Evolutionary conservation across 495 filamentous ascomycete genomes (phyloP).

Genomic region (Rostrohypoxylon terebratum): DNA sequence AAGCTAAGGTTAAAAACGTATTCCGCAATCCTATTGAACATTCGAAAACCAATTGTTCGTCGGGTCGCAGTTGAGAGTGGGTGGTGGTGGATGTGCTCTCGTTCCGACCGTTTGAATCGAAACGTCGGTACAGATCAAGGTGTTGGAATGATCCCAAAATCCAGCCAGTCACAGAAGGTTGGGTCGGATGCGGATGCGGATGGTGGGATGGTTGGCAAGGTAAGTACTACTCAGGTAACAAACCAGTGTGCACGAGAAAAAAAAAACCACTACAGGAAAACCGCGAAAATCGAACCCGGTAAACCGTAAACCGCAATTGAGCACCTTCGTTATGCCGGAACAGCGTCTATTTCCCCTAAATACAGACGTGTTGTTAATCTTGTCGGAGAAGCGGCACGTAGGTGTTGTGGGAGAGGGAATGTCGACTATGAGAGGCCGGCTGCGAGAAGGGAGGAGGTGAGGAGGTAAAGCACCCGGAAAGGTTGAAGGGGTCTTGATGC

Average conservation of each 20-base stretch:
- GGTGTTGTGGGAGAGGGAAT: conserved; percentile 21
- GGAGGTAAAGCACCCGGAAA: conserved; percentile 13
- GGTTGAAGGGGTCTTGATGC: conserved; percentile 42
- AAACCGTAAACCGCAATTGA: conserved; percentile 6
- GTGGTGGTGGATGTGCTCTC: conserved; percentile 5
- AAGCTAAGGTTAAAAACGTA: conserved; percentile 3
- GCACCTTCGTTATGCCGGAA: conserved; percentile 35
- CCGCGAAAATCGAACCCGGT: neutral
- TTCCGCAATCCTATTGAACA: conserved; percentile 21
- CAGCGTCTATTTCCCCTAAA: conserved; percentile 34
- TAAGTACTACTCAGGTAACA: neutral
- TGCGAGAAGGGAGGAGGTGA: conserved; percentile 20
- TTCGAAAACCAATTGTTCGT: conserved; percentile 18
- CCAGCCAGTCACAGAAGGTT: conserved; percentile 21
- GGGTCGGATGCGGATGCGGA: conserved; percentile 6
- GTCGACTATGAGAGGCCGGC: conserved; percentile 38
- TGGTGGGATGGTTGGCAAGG: conserved; percentile 2
- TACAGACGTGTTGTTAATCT: conserved; percentile 26
- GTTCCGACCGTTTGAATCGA: conserved; percentile 18
- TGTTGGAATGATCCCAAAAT: conserved; percentile 11
- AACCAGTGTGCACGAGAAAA: neutral
- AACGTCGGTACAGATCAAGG: conserved; percentile 5
- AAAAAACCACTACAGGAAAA: too few species aligned
- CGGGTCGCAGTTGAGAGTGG: neutral
- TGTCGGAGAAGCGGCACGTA: conserved; percentile 36